phyloP scores from a whole-genome alignment of 345 rosid species.

The Lenwebbia sp. region DNA sequence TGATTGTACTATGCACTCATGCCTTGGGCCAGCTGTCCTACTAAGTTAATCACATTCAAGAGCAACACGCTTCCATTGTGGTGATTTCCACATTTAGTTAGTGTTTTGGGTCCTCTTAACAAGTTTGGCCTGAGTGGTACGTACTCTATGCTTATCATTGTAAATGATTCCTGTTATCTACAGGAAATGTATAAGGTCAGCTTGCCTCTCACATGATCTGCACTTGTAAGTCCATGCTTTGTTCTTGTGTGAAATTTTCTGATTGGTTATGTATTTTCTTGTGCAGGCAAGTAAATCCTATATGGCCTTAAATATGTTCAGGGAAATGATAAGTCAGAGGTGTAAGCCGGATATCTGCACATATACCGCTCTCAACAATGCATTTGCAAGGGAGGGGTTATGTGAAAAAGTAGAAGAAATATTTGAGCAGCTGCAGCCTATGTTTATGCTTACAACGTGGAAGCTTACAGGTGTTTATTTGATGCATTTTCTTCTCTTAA shows the following conservation, averaged over 20 bases:
- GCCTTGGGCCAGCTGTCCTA: background rate
- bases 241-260: background rate
- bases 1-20: too few relatives aligned
- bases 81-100: background rate
- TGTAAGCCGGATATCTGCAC: conserved; percentile 84
- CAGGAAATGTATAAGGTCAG: background rate
- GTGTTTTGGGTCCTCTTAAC: background rate
- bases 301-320: too few relatives aligned
- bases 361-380: conserved; percentile 77
- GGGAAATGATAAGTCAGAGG: conserved; percentile 73
- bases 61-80: background rate
- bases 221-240: background rate
- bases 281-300: conserved; percentile 69
- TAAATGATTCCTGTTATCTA: background rate
- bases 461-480: conserved; percentile 55
- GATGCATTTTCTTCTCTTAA: background rate
- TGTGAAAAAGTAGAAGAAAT: conserved; percentile 92
- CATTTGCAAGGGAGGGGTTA: conserved; percentile 92
- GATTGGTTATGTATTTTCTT: background rate
- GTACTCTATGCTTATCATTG: background rate
- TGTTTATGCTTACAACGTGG: conserved; percentile 87
- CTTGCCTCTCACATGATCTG: background rate
- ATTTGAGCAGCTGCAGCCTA: conserved; percentile 91
- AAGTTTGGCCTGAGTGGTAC: background rate
- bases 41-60: background rate